Base-by-base conservation (phyloP, 225 moss, liverwort and hornwort species). In the Sphagnum tenellum region DNA sequence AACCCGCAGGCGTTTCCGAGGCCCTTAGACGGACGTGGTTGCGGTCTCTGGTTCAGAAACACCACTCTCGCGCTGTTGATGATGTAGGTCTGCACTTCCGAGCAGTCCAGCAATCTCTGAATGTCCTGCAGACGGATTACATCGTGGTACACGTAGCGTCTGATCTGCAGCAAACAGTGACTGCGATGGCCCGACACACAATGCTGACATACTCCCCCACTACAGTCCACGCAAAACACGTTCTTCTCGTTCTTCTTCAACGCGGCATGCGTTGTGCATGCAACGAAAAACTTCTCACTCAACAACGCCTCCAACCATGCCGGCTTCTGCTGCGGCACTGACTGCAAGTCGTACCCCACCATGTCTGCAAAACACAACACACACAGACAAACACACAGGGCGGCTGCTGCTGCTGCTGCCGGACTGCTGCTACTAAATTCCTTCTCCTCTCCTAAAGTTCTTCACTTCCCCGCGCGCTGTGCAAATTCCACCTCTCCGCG, bases 191-290 rank as follows among this genome's bases (percentile, higher is more conserved):
- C 78, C 0, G 96, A 88, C 46, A 90, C 89, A 56, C 96, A 98
- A 90, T 98, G 96, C 80, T 93, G 96, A 57, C 96, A 98, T 46
- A 98, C 89, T 7, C 92, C 88, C 4, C 88, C 92, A 72, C 81
- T 93, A 82, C 96, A 98, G 77, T 93, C 93, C 4, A 98, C 92
- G 49, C 96, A 98, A 76, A 98, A 98, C 1, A 98, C 87, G 60
- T 93, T 98, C n/a, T 92, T 76, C 83, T 98, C 96, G 47, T 98
- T 98, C 71, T 98, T 98, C 71, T 98, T 98, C 73, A 92, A 70
- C 4, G 90, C 67, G 3, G 73, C 78, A 54, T 98, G 96, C 80
- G 86, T 93, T 0, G 69, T 12, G 74, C 96, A 98, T 0, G 90
- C 88, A 11, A 87, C 88, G 60, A 98, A 98, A 74, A 98, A 98